Evolutionary conservation across 805 yeast genomes (phyloP).

Genomic region (Yarrowia sp.): DNA sequence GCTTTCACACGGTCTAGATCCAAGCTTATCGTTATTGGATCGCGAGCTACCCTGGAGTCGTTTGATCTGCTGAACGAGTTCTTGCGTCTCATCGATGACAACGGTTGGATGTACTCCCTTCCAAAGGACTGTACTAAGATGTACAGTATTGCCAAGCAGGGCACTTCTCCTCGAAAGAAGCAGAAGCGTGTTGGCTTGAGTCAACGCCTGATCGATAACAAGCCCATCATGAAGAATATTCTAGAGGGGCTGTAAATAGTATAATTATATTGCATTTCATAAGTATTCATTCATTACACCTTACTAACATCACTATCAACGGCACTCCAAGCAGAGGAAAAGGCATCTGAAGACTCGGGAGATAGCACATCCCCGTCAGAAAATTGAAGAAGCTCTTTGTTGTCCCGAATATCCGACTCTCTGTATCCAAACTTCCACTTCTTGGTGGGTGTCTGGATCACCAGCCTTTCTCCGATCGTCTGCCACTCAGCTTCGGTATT

Average conservation of each 20-base stretch:
- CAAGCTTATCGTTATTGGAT: conserved; percentile 84
- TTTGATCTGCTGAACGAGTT: conserved; percentile 64
- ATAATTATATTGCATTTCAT: conserved; percentile 8
- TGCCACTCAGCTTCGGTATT: conserved; percentile 10
- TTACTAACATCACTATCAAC: not conserved
- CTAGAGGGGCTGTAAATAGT: conserved; percentile 14
- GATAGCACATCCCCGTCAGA: conserved; percentile 5
- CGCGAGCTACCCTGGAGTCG: conserved; percentile 64
- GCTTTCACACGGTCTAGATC: conserved; percentile 90
- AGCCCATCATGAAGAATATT: conserved; percentile 30
- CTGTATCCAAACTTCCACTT: conserved; percentile 21
- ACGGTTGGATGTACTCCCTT: conserved; percentile 69
- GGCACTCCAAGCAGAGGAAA: conserved; percentile 22
- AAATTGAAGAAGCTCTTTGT: not conserved
- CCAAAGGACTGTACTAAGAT: conserved; percentile 49
- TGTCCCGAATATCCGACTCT: not conserved
- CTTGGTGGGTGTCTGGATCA: conserved; percentile 1
- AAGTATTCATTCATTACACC: not conserved
- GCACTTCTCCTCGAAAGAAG: conserved; percentile 30
- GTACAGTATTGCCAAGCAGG: conserved; percentile 38
- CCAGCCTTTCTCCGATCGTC: conserved; percentile 9
- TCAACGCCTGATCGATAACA: conserved; percentile 11
- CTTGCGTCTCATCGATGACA: conserved; percentile 60
- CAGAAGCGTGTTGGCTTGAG: conserved; percentile 31
- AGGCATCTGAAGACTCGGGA: conserved; percentile 2